Evolutionary conservation across 345 rosid genomes (phyloP), one percentile per base, ranked within the genome.

Genomic region (Mercurialis annua): DNA sequence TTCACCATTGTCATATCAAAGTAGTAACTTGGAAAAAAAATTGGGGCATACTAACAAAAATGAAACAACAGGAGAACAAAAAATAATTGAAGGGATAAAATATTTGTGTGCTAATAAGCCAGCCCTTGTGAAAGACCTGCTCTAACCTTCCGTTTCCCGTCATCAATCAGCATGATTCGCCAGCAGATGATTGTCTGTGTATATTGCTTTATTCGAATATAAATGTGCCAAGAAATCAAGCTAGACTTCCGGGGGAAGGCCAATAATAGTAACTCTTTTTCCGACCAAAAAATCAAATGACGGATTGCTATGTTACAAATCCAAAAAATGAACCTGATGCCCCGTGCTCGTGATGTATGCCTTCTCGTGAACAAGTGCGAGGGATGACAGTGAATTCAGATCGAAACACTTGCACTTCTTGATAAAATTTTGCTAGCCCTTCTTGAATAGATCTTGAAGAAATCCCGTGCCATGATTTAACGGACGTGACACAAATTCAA

Each of bases 241-340:
- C 67, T 70, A 71, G 71, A 68, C 51, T 64, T 74, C 61, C 74
- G 80, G 76, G 69, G 75, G 75, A 75, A 73, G 65, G 73, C 48
- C 75, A 71, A 69, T 70, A 71, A 65, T 43, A 73, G 68, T 70
- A 65, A 78, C 69, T 53, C 67, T 60, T 64, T 62, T 75, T 62
- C 78, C 71, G 70, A 67, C 70, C 74, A 67, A 78, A 80, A 79
- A 67, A 76, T 71, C 44, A 58, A 73, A 71, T 52, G 70, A 58
- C 30, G 17, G 76, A 62, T 74, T 74, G 73, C 83, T 86, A 83
- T 58, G 73, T 76, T 78, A 78, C 83, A 80, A 67, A 78, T 68
- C 44, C 74, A 76, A 84, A 78, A 78, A 81, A 76, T 76, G 78
- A 80, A 73, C 75, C 71, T 60, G 78, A 66, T 43, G 77, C 66